These are phyloP conservation scores for Termitomyces sp. DNA, from an alignment of 768 basidiomycete genomes.

Conservation along the genomic window DNA sequence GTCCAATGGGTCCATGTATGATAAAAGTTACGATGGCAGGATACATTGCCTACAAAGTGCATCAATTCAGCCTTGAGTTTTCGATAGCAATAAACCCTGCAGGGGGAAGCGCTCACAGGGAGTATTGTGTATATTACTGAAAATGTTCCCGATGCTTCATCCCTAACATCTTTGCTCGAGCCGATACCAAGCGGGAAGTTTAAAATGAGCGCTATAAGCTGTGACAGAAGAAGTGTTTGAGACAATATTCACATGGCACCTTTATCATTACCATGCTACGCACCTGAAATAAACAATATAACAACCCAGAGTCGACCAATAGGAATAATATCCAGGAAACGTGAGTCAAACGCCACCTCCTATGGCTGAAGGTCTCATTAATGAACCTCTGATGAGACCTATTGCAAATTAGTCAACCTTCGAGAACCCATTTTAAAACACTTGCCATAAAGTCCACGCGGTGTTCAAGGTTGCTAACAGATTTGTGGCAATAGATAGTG, in stretches of 20 bases:
- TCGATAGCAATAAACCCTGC: not conserved
- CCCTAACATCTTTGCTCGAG: not conserved
- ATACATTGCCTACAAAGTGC: not conserved
- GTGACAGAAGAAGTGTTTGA: too few species aligned
- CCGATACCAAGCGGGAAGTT: not conserved
- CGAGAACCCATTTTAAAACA: not conserved
- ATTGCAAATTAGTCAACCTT: not conserved
- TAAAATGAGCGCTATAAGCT: not conserved
- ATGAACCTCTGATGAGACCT: not conserved
- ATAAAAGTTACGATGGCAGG: not conserved
- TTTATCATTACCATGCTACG: not conserved
- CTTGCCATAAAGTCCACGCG: not conserved
- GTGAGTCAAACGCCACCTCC: not conserved
- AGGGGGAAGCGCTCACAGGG: not conserved
- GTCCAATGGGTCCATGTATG: not conserved
- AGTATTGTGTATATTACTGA: not conserved
- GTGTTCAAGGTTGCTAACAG: not conserved
- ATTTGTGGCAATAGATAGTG: not conserved
- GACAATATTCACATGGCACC: not conserved
- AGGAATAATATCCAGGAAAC: not conserved
- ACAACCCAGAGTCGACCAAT: not conserved
- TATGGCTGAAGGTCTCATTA: not conserved
- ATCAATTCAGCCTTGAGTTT: not conserved
- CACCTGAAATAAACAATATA: not conserved
- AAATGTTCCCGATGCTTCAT: not conserved